A percentile compares a stretch with the other conserved stretches of the same genome.
These are phyloP conservation scores for Phytophthora melonis DNA, from an alignment of 352 stramenopile species.

Conservation along the genomic window DNA sequence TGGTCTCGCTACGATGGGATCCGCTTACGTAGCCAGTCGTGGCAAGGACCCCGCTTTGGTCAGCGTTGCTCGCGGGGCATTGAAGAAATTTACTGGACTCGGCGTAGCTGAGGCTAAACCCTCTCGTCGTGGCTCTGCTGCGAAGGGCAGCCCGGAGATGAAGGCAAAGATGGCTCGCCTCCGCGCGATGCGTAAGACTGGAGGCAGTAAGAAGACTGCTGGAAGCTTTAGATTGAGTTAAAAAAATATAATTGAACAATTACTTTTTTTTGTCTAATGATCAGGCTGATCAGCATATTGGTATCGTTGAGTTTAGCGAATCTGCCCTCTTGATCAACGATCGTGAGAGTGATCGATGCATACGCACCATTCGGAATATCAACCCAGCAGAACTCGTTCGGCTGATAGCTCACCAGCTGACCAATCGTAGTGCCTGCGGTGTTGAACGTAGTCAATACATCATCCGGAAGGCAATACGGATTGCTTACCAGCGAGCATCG, in stretches of 20 bases:
- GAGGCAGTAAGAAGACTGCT: neutral
- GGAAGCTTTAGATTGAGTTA: neutral
- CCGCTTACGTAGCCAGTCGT: neutral
- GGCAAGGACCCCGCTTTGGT: conserved; percentile 4
- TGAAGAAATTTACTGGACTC: neutral
- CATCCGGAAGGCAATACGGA: neutral
- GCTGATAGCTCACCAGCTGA: neutral
- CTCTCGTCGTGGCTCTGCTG: neutral
- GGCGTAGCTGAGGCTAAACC: neutral
- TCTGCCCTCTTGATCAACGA: neutral
- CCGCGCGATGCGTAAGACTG: neutral
- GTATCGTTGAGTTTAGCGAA: neutral
- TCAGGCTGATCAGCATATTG: neutral
- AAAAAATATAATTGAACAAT: conserved; percentile 8
- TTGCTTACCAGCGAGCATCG: neutral
- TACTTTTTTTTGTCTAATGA: conserved; percentile 4
- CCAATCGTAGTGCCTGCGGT: neutral
- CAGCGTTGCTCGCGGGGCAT: neutral
- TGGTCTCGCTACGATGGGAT: conserved; percentile 2
- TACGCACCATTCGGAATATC: neutral
- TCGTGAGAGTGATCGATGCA: neutral
- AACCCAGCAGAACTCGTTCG: neutral
- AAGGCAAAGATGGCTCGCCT: neutral
- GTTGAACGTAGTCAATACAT: neutral
- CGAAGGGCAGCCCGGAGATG: neutral